phyloP scores from a whole-genome alignment of 345 rosid species.

The Eucalyptus marginata region DNA sequence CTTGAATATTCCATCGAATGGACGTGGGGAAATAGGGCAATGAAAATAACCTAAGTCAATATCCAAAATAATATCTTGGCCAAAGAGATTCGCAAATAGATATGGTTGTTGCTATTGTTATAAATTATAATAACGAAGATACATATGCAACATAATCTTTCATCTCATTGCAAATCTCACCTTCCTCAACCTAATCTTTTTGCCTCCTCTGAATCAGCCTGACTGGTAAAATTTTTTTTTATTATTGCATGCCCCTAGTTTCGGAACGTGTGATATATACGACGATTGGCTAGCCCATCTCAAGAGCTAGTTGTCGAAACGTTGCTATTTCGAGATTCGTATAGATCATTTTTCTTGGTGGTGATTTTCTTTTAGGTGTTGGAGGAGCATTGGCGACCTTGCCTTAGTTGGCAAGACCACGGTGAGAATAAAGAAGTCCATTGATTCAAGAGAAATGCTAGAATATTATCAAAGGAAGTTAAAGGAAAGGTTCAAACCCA shows the following conservation, averaged over 20 bases:
- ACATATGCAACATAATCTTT: neutral
- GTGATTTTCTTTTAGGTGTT: neutral
- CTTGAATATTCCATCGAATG: neutral
- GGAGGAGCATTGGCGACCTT: neutral
- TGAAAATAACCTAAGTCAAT: neutral
- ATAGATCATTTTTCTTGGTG: neutral
- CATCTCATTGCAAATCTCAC: neutral
- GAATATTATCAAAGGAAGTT: neutral
- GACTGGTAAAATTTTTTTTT: neutral
- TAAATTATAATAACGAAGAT: neutral
- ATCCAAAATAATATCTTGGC: neutral
- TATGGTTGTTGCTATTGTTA: neutral
- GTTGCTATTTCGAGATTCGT: neutral
- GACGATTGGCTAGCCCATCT: neutral
- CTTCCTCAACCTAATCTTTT: neutral
- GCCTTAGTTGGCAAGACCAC: neutral
- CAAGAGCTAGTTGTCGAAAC: neutral
- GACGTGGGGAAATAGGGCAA: neutral
- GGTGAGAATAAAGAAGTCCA: neutral
- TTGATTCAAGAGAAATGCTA: neutral
- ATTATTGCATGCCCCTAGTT: neutral
- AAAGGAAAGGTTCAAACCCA: neutral
- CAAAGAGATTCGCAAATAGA: neutral
- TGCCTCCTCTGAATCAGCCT: neutral
- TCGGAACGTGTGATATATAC: neutral